Base-by-base conservation (phyloP, 805 yeast genomes). In the Sugiyamaella lignohabitans region DNA sequence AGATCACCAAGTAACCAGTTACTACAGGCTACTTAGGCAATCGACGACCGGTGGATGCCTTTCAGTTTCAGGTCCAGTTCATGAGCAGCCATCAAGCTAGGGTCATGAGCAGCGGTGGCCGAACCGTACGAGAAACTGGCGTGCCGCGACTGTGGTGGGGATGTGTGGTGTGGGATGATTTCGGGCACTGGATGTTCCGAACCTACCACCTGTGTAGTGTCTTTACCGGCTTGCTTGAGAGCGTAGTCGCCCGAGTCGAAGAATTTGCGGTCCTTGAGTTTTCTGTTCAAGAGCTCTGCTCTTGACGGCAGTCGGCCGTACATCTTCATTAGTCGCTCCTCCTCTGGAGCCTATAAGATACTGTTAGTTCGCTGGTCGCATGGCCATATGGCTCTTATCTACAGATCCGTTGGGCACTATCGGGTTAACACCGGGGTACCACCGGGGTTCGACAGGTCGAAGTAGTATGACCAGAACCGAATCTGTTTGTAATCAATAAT, bases 221-320 rank as follows among this genome's bases (percentile, higher is more conserved):
- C 60, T 48, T 58, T 55, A 43, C 68, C 70, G 18, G 70, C 69
- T 36, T 66, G 58, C 46, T 62, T 84, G 75, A 88, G 76, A 8
- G 96, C 96, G 64, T 88, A 88, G 66, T 88, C 97, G 5, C 96
- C 96, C 52, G 94, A 84, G 61, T 88, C 97, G 59, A 88, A 89
- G 65, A 84, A 88, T 68, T 87, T 89, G 57, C 95, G 78, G 53
- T 89, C 96, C 65, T 86, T 86, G 27, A 61, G 47, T 62, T 84
- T 85, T 52, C 82, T 78, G 44, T 84, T 74, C 43, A 88, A 71
- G 16, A 88, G 71, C 53, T 87, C 95, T 48, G 81, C 80, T 48
- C 80, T 82, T 22, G 88, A 76, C 24, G 97, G 97, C 45, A 88
- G 68, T 59, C 81, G 83, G 27, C 97, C 97, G 63, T 89, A 88